Base-by-base conservation (phyloP, 768 basidiomycete species). In the Russula griseocarnosa region DNA sequence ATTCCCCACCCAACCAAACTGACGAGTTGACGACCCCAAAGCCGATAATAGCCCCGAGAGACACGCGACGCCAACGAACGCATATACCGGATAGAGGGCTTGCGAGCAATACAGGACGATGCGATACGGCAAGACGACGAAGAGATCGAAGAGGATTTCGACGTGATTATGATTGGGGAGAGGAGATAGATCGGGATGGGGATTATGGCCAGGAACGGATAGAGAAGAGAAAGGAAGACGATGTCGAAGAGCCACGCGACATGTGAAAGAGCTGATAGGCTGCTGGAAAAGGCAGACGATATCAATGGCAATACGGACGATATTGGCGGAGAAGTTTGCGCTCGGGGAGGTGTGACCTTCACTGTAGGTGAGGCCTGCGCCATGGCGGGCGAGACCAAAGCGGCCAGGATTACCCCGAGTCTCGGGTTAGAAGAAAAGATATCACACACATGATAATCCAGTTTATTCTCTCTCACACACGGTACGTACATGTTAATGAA, bases 11-110 rank as follows among this genome's bases (percentile, higher is more conserved):
- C 68, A 8, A 69, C 34, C 13, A 55, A 24, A 20, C 20, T 42
- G 49, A 67, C 66, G 22, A 61, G 24, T 14, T 53, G 58, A 24
- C 68, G 66, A 13, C 53, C 68, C 61, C 62, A 0, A 67, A 24
- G 20, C 68, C 68, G 14, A 69, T 8, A 5, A 69, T 32, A 2
- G 47, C 49, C 3, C 68, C 18, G 38, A 55, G 47, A 69, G 53
- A 38, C 58, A 63, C 10, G 68, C 68, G 8, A 62, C 57, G 26
- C 62, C 68, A 7, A 69, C 11, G 60, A 69, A 67, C 7, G 56
- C 60, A 40, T 69, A 69, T 50, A 69, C n/a, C 13, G 68, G 68
- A 56, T 69, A 64, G 22, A 69, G 5, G 14, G 62, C 62, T 26
- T 69, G 59, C 9, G 58, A 18, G 11, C 59, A 3, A 24, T 64